Percentiles rank a stretch among this genome's conserved stretches.
Evolutionary conservation across 2,329 filamentous ascomycete species (phyloP).

Genomic region (Biscogniauxia marginata): DNA sequence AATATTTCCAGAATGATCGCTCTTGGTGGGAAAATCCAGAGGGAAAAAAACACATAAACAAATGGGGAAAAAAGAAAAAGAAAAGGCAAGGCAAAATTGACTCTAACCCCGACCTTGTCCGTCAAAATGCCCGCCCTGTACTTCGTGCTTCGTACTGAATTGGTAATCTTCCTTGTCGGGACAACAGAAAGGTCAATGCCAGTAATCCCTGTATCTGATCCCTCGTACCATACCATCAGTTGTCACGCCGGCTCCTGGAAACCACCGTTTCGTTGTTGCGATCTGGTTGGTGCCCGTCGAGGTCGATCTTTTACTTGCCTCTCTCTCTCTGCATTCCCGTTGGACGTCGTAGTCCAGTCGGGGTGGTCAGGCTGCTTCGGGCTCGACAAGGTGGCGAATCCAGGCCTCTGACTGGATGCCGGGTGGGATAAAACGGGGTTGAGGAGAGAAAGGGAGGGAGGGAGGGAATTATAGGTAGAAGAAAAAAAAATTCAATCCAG

Average conservation of each 20-base stretch:
- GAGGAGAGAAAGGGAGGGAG: neutral
- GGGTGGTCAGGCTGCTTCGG: neutral
- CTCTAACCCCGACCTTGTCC: no score
- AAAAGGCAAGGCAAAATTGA: no score
- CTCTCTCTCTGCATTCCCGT: neutral
- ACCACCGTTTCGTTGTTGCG: neutral
- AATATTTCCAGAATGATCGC: neutral
- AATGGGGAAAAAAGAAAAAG: neutral
- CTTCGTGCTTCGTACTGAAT: neutral
- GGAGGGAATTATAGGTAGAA: neutral
- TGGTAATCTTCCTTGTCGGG: neutral
- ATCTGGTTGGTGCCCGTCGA: neutral
- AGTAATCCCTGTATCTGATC: neutral
- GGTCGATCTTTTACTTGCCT: neutral
- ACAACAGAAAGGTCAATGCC: neutral
- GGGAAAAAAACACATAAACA: no score
- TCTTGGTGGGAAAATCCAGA: neutral
- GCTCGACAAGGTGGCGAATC: neutral
- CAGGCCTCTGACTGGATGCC: neutral
- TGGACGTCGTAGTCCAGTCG: neutral
- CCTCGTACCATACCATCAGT: neutral
- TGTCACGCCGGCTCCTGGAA: neutral
- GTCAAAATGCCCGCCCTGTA: neutral
- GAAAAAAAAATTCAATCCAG: neutral
- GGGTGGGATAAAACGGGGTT: neutral